Percentiles rank a stretch among this genome's conserved stretches.
phyloP scores from a whole-genome alignment of 2,329 filamentous ascomycete genomes.

The Paecilomyces niveus region DNA sequence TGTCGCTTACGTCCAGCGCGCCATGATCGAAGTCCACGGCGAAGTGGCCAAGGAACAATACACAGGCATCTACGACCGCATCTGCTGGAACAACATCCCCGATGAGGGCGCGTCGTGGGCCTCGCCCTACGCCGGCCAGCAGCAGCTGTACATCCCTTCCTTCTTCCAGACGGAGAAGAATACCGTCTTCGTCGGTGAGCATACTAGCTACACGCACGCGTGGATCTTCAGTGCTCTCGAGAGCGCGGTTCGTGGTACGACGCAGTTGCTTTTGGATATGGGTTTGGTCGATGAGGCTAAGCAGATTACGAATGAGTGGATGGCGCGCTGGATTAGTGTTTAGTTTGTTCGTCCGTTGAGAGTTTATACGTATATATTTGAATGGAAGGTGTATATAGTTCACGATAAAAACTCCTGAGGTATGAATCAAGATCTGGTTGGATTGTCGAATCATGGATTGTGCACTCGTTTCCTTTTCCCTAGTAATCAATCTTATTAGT shows the following conservation, averaged over 20 bases:
- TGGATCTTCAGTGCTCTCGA: slow-evolving; percentile 53
- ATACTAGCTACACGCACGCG: slow-evolving; percentile 64
- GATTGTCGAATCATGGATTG: too few relatives aligned
- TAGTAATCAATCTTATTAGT: too few relatives aligned
- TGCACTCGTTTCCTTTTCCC: too few relatives aligned
- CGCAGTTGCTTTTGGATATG: slow-evolving; percentile 55
- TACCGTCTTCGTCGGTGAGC: slow-evolving; percentile 63
- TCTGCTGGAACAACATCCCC: slow-evolving; percentile 59
- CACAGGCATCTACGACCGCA: slow-evolving; percentile 58
- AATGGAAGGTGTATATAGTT: not conserved
- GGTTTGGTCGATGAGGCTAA: slow-evolving; percentile 66
- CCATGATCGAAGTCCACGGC: slow-evolving; percentile 63
- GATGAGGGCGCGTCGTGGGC: slow-evolving; percentile 59
- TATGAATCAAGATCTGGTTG: too few relatives aligned
- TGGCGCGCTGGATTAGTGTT: slow-evolving; percentile 56
- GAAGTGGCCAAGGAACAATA: slow-evolving; percentile 53
- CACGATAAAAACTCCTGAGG: not conserved
- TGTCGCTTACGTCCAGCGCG: slow-evolving; percentile 55
- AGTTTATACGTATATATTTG: too few relatives aligned
- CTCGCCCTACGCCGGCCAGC: slow-evolving; percentile 54
- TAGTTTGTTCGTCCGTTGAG: slow-evolving; percentile 6
- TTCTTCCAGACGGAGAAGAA: slow-evolving; percentile 64
- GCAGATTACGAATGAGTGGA: slow-evolving; percentile 56
- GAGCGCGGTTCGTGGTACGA: slow-evolving; percentile 57
- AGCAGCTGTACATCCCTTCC: slow-evolving; percentile 63